These are phyloP conservation scores for Hibiscus tridactylites DNA, from an alignment of 345 rosid genomes.

Conservation along the genomic window DNA sequence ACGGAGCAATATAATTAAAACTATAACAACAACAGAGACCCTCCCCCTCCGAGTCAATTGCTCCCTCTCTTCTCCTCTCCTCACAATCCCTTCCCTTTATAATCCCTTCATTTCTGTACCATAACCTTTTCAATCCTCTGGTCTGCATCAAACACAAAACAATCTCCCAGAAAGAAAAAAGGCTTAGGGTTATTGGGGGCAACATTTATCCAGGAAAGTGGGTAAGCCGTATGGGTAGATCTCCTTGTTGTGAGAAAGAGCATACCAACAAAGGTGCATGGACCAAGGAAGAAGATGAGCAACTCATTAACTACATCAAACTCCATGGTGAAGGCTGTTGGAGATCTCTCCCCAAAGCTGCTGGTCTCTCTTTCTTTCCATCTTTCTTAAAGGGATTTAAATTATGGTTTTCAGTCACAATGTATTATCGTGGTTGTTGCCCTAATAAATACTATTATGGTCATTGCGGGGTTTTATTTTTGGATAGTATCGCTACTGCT, in stretches of 20 bases:
- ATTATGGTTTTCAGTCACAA: too few relatives aligned
- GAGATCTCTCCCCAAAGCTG: not conserved
- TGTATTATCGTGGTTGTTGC: too few relatives aligned
- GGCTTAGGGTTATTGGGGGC: not conserved
- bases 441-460: too few relatives aligned
- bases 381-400: too few relatives aligned
- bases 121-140: not conserved
- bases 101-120: not conserved
- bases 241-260: not conserved
- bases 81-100: not conserved
- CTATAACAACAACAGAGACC: not conserved
- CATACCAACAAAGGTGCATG: not conserved
- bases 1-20: not conserved
- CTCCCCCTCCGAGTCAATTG: not conserved
- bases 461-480: too few relatives aligned
- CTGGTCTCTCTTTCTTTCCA: not conserved
- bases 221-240: not conserved
- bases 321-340: not conserved
- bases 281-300: not conserved
- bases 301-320: not conserved
- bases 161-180: not conserved
- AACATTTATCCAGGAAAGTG: not conserved
- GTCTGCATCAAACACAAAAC: not conserved
- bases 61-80: not conserved
- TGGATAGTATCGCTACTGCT: too few relatives aligned